These are phyloP conservation scores for Huntiella decipiens DNA, from an alignment of 2,329 filamentous ascomycete genomes.

Conservation along the genomic window DNA sequence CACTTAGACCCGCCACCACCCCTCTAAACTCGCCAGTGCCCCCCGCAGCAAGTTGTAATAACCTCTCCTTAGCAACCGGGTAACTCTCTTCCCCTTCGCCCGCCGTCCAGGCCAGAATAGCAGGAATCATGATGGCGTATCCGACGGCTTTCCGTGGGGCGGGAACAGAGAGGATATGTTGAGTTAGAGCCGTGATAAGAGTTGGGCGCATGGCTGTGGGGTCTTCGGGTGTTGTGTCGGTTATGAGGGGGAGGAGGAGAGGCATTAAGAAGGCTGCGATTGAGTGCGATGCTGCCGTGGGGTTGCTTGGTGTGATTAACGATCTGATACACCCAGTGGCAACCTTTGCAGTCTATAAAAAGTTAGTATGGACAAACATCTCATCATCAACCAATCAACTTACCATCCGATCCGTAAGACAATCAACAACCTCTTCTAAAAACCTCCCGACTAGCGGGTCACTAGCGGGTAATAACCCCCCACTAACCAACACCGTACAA, in stretches of 20 bases:
- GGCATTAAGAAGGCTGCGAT: slow-evolving; percentile 60
- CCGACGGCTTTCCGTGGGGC: slow-evolving; percentile 34
- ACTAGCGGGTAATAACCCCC: slow-evolving; percentile 51
- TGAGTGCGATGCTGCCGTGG: slow-evolving; percentile 47
- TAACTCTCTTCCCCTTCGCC: slow-evolving; percentile 35
- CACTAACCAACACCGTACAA: slow-evolving; percentile 73
- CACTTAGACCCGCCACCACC: slow-evolving; percentile 52
- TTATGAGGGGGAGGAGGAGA: slow-evolving; percentile 56
- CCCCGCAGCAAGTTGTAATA: slow-evolving; percentile 63
- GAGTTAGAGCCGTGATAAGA: slow-evolving; percentile 54
- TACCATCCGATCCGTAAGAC: slow-evolving; percentile 61
- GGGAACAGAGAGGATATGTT: slow-evolving; percentile 39
- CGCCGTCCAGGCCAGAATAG: slow-evolving; percentile 53
- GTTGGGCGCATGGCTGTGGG: slow-evolving; percentile 55
- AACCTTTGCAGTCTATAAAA: slow-evolving; percentile 55
- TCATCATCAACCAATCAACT: slow-evolving; percentile 22
- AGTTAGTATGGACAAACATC: not conserved
- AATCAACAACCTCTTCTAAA: slow-evolving; percentile 67
- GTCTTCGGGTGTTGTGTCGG: slow-evolving; percentile 52
- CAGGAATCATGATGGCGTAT: slow-evolving; percentile 59
- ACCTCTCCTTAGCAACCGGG: slow-evolving; percentile 51
- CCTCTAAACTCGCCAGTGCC: slow-evolving; percentile 56
- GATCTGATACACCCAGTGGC: slow-evolving; percentile 80
- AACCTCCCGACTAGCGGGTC: slow-evolving; percentile 60
- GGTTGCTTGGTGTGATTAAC: slow-evolving; percentile 47